Base-by-base conservation (phyloP, 768 basidiomycete species). In the Hygrophoropsis aurantiaca region DNA sequence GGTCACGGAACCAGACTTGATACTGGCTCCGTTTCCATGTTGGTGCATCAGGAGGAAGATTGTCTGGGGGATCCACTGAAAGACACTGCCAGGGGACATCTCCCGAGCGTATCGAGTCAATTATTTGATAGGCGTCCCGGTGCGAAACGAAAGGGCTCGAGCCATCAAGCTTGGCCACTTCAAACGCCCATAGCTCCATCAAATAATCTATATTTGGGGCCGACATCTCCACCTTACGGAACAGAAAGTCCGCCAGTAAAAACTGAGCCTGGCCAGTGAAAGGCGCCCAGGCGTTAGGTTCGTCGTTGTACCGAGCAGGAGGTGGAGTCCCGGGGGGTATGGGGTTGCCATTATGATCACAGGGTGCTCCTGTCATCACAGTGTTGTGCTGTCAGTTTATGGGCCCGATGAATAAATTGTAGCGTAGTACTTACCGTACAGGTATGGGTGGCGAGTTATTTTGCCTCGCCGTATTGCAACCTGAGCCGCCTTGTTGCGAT, bases 21-120 rank as follows among this genome's bases (percentile, higher is more conserved):
- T 58, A 66, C 8, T 43, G 44, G 6, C 52, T 40, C 0, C 33
- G 43, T 50, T 58, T 66, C 66, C 63, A 67, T 4, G 52, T 34
- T 2, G 60, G 58, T 2, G 46, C 41, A n/a, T 50, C 49, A 5
- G 39, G 34, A 6, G 58, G 47, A 16, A 42, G 19, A 11, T 52
- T 30, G 21, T 60, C 49, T 15, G 32, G 24, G 45, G 58, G 60
- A 4, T 20, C 10, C 1, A 50, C 40, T 1, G 40, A 42, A 24
- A 64, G 58, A n/a, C 51, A 56, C 27, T 66, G 19, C 68, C 66
- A 68, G 2, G 57, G 53, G 3, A 55, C 40, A 35, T 59, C 62
- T 3, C 66, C 63, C 19, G 52, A 37, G 35, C 26, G 18, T 5
- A 56, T 61, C 0, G 53, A 26, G 41, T 68, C 60, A 43, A 68